These are phyloP conservation scores for Debaryomyces tyrocola DNA, from an alignment of 805 yeast genomes.

Conservation along the genomic window DNA sequence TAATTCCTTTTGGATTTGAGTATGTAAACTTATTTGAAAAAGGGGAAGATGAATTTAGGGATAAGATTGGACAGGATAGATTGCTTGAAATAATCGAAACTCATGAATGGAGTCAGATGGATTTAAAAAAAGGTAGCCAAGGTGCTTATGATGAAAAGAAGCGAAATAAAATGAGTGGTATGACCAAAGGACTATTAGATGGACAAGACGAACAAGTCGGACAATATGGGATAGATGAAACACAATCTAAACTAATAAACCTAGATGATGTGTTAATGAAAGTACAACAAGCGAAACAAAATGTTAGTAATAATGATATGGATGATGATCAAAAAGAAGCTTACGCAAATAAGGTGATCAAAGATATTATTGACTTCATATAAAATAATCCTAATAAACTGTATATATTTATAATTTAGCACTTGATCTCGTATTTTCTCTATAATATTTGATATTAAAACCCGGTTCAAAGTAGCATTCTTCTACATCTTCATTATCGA, in stretches of 20 bases:
- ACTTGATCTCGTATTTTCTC: constrained; percentile 1
- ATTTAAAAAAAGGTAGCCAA: constrained; percentile 5
- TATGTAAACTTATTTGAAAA: constrained; percentile 32
- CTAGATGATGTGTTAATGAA: constrained; percentile 31
- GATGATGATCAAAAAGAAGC: constrained; percentile 26
- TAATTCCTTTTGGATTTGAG: constrained; percentile 42
- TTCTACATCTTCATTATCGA: constrained; percentile 75
- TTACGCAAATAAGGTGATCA: constrained; percentile 36
- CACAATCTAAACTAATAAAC: constrained; percentile 13
- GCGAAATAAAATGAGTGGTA: constrained; percentile 17
- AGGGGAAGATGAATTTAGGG: constrained; percentile 44
- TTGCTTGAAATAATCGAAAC: constrained; percentile 48
- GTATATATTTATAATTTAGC: constrained; percentile 11
- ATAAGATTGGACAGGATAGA: constrained; percentile 43
- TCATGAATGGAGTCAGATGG: constrained; percentile 45
- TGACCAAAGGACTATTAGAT: constrained; percentile 27
- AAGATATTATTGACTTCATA: constrained; percentile 39
- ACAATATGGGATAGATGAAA: constrained; percentile 9
- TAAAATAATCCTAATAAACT: constrained; percentile 10
- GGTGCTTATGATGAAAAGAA: constrained; percentile 21
- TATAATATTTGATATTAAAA: constrained; percentile 30
- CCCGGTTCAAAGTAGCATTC: constrained; percentile 74
- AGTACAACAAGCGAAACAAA: constrained; percentile 34
- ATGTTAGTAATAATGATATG: constrained; percentile 17
- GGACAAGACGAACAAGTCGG: constrained; percentile 4